Evolutionary conservation across 1,284 basidiomycete genomes (phyloP).

Genomic region (Pascua guehoae): DNA sequence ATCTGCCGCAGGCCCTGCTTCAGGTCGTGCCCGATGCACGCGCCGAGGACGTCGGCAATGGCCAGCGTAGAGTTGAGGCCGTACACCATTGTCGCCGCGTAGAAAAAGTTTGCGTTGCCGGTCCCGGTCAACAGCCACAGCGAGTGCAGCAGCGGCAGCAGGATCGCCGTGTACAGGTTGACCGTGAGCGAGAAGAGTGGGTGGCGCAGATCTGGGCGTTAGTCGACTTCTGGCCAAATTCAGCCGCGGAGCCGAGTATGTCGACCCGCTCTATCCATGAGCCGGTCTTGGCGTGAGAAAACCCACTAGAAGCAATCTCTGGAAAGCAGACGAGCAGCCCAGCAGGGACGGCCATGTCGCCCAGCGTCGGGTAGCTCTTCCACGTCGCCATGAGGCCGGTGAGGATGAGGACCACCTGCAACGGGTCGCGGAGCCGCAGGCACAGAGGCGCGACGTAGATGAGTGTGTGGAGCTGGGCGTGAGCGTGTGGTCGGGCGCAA

Average conservation of each 20-base stretch:
- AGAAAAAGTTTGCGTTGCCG: conserved; percentile 98
- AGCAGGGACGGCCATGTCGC: conserved; percentile 81
- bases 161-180: conserved; percentile 76
- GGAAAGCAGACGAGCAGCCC: conserved; percentile 77
- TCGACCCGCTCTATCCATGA: no score
- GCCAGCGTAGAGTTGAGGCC: conserved; percentile 81
- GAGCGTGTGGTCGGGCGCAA: no score
- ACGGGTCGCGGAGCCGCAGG: conserved; percentile 83
- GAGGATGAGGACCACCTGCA: conserved; percentile 75
- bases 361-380: conserved; percentile 87
- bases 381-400: conserved; percentile 76
- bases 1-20: background rate
- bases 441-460: conserved; percentile 82
- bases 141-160: conserved; percentile 86
- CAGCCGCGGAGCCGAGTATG: background rate
- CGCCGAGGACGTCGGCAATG: conserved; percentile 74
- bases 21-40: conserved; percentile 33
- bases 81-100: conserved; percentile 90
- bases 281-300: background rate
- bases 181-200: conserved; percentile 81
- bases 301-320: conserved; percentile 75
- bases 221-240: background rate
- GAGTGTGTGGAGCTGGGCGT: conserved; percentile 67
- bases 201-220: conserved; percentile 68
- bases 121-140: conserved; percentile 89